Base-by-base conservation (phyloP, 192 early-diverging fungal species). In the Entomortierella parvispora region DNA sequence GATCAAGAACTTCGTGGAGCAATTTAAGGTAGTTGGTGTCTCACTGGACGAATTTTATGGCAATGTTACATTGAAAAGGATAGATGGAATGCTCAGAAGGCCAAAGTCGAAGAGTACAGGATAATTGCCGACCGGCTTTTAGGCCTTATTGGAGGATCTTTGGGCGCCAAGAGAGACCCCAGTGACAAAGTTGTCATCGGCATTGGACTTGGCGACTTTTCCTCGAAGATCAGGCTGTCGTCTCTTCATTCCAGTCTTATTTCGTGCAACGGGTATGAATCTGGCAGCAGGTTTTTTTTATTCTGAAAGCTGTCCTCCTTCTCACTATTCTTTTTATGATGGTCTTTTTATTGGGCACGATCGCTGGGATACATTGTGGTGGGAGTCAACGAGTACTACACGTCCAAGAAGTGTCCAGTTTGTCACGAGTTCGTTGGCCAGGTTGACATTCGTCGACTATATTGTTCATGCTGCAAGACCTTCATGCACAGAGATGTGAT, bases 1-100 rank as follows among this genome's bases (percentile, higher is more conserved):
- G 3, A 37, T 66, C 45, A 45, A 18, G n/a, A 37, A 57, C n/a
- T 48, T 48, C 43, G 54, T 40, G 9, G 43, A 37, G 20, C 9
- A 31, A 28, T 12, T 18, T 11, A 14, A 17, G 28, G 44, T 23
- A 6, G 17, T 58, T 3, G 54, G 45, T 8, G 44, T n/a, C 7
- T 32, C 56, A 15, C 54, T 67, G 7, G 54, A 67, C 1, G 23
- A 17, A 32, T 68, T 68, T 29, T 68, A 68, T 47, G 37, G 22
- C 48, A 42, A 44, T 45, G 25, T 37, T 18, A 28, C 20, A 2
- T 26, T 68, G 42, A 68, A 59, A 34, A 50, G 23, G 45, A 68
- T 9, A 22, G 25, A 14, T 68, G 55, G 47, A 32, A 68, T 20
- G 56, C 44, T 6, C 2, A 48, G 31, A 42, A 47, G 22, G 56